Conservation (phyloP, 352 stramenopile species). For the Phytophthora rubi region DNA sequence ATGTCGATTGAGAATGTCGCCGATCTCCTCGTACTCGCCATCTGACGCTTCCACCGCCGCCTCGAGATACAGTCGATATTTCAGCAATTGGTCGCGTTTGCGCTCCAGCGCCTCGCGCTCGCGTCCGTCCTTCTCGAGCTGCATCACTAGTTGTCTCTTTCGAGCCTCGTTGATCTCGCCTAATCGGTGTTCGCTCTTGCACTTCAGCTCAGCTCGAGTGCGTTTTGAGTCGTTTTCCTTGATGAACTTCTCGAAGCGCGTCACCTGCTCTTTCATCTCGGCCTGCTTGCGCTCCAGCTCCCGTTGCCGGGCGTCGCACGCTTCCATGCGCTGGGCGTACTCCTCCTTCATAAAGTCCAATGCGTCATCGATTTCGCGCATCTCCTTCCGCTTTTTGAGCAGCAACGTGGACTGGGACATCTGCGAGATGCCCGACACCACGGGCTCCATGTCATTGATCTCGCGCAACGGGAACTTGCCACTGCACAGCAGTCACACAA, state of each 20-base stretch:
- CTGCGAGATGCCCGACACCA: constrained; percentile 86
- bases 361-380: constrained; percentile 92
- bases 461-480: constrained; percentile 60
- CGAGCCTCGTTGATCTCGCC: constrained; percentile 81
- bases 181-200: constrained; percentile 83
- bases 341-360: constrained; percentile 95
- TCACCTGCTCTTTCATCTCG: constrained; percentile 92
- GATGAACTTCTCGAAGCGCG: constrained; percentile 94
- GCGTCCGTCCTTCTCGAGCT: constrained; percentile 75
- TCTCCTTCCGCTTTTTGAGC: constrained; percentile 94
- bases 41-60: constrained; percentile 83
- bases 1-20: constrained; percentile 86
- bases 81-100: constrained; percentile 81
- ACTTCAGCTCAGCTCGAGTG: constrained; percentile 87
- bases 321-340: constrained; percentile 89
- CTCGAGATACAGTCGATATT: constrained; percentile 88
- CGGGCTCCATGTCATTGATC: constrained; percentile 74
- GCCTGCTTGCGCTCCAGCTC: constrained; percentile 89
- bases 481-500: constrained; percentile 13
- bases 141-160: constrained; percentile 71
- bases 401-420: constrained; percentile 92
- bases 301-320: constrained; percentile 78
- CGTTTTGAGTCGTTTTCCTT: constrained; percentile 94
- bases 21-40: constrained; percentile 86
- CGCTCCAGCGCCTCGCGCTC: constrained; percentile 76